Evolutionary conservation across 768 basidiomycete genomes (phyloP).

Genomic region (Tricholoma matsutake): DNA sequence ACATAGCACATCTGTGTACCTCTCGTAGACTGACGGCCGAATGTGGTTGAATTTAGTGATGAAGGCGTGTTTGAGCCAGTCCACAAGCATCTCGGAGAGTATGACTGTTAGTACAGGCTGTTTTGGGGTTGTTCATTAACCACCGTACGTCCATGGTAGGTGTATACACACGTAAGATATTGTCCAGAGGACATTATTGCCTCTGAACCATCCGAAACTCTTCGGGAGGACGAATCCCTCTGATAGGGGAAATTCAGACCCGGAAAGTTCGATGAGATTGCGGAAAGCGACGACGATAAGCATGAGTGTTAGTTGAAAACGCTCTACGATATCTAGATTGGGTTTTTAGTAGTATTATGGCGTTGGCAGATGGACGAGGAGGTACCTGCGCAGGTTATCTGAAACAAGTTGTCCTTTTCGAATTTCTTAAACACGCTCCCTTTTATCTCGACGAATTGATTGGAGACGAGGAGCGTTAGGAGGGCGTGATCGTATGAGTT

Average conservation of each 20-base stretch:
- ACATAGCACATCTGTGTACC: slow-evolving; percentile 94
- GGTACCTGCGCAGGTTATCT: slow-evolving; percentile 93
- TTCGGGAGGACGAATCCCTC: slow-evolving; percentile 73
- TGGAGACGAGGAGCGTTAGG: slow-evolving; percentile 89
- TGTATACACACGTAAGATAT: slow-evolving; percentile 76
- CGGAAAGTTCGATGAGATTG: slow-evolving; percentile 91
- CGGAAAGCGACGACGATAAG: slow-evolving; percentile 87
- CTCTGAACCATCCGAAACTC: slow-evolving; percentile 82
- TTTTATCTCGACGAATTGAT: slow-evolving; percentile 99
- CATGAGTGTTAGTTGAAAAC: slow-evolving; percentile 92
- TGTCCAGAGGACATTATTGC: slow-evolving; percentile 78
- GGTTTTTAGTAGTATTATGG: neutral
- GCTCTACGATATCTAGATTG: slow-evolving; percentile 89
- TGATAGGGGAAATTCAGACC: slow-evolving; percentile 80
- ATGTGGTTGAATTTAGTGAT: slow-evolving; percentile 99
- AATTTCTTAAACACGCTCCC: slow-evolving; percentile 99
- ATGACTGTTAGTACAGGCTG: slow-evolving; percentile 93
- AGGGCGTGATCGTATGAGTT: slow-evolving; percentile 98
- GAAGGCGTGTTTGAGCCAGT: slow-evolving; percentile 99
- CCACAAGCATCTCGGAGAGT: slow-evolving; percentile 88
- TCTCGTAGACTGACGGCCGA: slow-evolving; percentile 89
- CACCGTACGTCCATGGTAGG: neutral
- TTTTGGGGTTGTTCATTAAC: neutral
- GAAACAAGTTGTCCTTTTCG: slow-evolving; percentile 97
- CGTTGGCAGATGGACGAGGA: slow-evolving; percentile 12